Percentiles rank a stretch among this genome's conserved stretches.
These are phyloP conservation scores for Delonix regia DNA, from an alignment of 306 rosid genomes.

Conservation along the genomic window DNA sequence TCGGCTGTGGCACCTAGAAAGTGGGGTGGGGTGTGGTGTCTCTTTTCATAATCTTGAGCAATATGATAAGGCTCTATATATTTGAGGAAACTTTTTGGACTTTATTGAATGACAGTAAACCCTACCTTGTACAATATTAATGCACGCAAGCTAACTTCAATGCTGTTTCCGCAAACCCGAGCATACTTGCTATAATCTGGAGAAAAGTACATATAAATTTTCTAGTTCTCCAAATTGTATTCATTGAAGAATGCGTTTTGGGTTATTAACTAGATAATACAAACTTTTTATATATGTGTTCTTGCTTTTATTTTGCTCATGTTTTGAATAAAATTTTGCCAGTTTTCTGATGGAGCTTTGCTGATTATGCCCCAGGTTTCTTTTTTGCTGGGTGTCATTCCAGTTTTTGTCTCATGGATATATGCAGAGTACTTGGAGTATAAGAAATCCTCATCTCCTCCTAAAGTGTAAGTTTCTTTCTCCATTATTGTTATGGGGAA, in stretches of 20 bases:
- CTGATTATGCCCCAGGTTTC: conserved; percentile 69
- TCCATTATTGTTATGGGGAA: background rate
- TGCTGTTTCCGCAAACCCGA: conserved; percentile 3
- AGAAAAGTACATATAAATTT: background rate
- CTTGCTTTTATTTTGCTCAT: background rate
- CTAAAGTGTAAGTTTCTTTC: conserved; percentile 76
- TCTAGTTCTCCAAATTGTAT: background rate
- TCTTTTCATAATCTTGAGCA: conserved; percentile 6
- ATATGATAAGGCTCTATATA: background rate
- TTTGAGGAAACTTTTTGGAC: conserved; percentile 12
- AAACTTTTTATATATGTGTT: too few species aligned
- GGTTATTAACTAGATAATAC: too few species aligned
- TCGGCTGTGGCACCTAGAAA: background rate
- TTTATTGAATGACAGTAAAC: background rate
- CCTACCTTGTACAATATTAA: conserved; percentile 3
- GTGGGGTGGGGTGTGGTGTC: background rate
- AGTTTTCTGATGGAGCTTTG: conserved; percentile 39
- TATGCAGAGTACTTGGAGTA: conserved; percentile 93
- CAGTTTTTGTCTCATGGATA: conserved; percentile 87
- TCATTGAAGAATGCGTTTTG: background rate
- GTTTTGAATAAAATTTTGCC: conserved; percentile 2
- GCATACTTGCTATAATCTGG: background rate
- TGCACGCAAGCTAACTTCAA: background rate
- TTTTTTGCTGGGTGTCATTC: conserved; percentile 83
- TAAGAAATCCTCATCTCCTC: conserved; percentile 62